Base-by-base conservation (phyloP, 805 yeast genomes). In the Saccharomycopsis fermentans region DNA sequence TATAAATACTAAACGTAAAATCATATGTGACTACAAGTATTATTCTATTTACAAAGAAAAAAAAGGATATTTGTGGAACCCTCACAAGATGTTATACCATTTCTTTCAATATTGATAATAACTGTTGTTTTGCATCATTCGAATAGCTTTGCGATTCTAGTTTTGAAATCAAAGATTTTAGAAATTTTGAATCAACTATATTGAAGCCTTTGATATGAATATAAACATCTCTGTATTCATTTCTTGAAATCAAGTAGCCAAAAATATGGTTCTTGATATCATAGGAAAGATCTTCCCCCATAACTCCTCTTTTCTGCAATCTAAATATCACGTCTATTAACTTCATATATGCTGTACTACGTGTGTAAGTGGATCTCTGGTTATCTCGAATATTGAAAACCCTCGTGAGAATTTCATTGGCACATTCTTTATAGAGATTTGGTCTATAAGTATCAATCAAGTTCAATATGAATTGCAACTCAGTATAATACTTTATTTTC, bases 401-500 rank as follows among this genome's bases (percentile, higher is more conserved):
- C 2, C 21, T 36, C 14, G 5, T 19, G 11, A 56, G n/a, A 29
- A 56, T 36, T 29, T 40, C 39, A 16, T 29, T 29, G 11, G 47
- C 39, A 17, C 39, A 24, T 32, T 36, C 51, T 21, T 56, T 40
- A 21, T 52, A 39, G n/a, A 56, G 37, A 17, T 29, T 17, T 36
- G 50, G 35, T 3, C 16, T 12, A 36, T 39, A 12, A 14, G 21
- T 21, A n/a, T 56, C 58, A 8, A 56, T 9, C 26, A 56, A 56
- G 29, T 52, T 56, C 26, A 52, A 29, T 8, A 56, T 37, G 11
- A 56, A 19, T 19, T 56, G 58, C 17, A 56, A 17, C 19, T 56
- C 58, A 16, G 29, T 39, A 12, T 27, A n/a, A 47, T 51, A 39
- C 14, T 56, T 50, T 16, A 32, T 9, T 19, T 55, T 39, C 9